Percentiles rank a stretch among this genome's conserved stretches.
phyloP scores from a whole-genome alignment of 257 asterid species.

The Nicotiana obtusifolia region DNA sequence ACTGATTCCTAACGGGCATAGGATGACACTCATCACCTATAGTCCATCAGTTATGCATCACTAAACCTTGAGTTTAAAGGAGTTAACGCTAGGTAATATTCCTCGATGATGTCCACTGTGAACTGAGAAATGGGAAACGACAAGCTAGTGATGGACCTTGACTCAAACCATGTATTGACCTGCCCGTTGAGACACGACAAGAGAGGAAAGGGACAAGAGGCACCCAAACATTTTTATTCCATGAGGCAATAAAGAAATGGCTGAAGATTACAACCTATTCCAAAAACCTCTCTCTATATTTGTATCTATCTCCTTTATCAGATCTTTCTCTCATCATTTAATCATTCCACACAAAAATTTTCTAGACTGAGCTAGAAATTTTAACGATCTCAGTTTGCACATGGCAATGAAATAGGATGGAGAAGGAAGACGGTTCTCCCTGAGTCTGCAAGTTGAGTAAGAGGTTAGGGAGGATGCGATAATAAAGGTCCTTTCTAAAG shows the following conservation, averaged over 20 bases:
- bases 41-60: background rate
- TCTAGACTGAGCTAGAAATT: background rate
- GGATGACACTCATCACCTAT: background rate
- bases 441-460: background rate
- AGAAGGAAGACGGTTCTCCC: background rate
- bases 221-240: background rate
- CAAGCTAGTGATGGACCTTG: background rate
- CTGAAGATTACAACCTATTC: background rate
- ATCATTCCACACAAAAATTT: background rate
- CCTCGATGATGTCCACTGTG: background rate
- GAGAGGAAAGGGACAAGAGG: background rate
- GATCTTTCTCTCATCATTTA: background rate
- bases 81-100: background rate
- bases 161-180: background rate
- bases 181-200: background rate
- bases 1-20: background rate
- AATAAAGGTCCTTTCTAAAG: background rate
- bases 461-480: constrained; percentile 4
- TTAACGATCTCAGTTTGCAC: background rate
- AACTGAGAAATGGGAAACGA: background rate
- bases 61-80: background rate
- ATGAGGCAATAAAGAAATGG: background rate
- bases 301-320: background rate
- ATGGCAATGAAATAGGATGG: background rate
- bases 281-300: background rate